Percentiles rank a stretch among this genome's conserved stretches.
Conservation (phyloP, 2,329 filamentous ascomycete species). For the Sclerotinia glacialis region DNA sequence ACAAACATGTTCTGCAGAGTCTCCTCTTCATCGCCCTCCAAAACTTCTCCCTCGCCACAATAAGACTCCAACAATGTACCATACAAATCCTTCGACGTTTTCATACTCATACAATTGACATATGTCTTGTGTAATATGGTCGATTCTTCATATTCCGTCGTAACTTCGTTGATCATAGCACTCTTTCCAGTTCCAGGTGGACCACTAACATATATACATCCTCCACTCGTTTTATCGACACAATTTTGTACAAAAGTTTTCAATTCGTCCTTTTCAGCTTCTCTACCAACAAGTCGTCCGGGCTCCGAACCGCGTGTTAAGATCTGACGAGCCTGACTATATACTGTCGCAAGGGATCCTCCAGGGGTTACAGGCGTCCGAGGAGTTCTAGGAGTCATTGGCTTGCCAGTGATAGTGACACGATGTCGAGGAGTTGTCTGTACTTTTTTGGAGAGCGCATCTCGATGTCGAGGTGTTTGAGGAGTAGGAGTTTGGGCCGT, state of each 20-base stretch:
- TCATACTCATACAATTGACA: constrained; percentile 97
- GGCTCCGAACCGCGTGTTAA: constrained; percentile 62
- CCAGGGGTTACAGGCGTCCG: constrained; percentile 70
- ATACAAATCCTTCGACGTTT: constrained; percentile 82
- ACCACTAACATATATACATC: constrained; percentile 92
- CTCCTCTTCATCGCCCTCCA: constrained; percentile 65
- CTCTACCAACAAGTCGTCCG: constrained; percentile 39
- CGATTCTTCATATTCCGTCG: constrained; percentile 54
- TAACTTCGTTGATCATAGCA: constrained; percentile 82
- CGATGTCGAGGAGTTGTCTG: constrained; percentile 81
- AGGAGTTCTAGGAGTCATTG: constrained; percentile 75
- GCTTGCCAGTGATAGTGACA: constrained; percentile 71
- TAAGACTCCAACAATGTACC: constrained; percentile 71
- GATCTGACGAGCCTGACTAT: constrained; percentile 80
- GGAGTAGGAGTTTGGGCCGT: constrained; percentile 60
- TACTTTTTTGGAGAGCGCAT: constrained; percentile 67
- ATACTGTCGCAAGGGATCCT: constrained; percentile 66
- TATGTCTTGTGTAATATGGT: constrained; percentile 65
- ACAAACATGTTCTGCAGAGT: constrained; percentile 70
- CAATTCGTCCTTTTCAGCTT: constrained; percentile 60
- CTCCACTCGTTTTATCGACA: constrained; percentile 58
- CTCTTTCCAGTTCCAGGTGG: constrained; percentile 97
- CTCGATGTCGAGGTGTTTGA: constrained; percentile 72
- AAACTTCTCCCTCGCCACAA: constrained; percentile 55
- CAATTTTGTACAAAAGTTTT: constrained; percentile 65